Base-by-base conservation (phyloP, 1,139 yeast genomes). In the Suhomyces taliae region DNA sequence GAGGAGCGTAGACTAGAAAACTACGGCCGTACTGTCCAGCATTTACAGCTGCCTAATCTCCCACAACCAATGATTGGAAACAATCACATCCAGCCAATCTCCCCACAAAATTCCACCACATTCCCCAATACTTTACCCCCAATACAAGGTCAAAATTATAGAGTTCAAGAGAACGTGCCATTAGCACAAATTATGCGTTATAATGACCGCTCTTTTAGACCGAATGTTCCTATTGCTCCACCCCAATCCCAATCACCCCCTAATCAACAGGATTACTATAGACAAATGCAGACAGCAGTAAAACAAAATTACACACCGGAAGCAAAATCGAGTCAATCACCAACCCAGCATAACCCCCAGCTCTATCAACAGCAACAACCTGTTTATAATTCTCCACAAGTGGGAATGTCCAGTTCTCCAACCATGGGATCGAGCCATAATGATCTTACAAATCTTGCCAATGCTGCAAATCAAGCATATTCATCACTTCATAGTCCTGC, bases 131-230 rank as follows among this genome's bases (percentile, higher is more conserved):
- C 33, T n/a, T 27, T 27, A 19, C 33, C 40, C 8, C 40, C 34
- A n/a, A 27, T 27, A 2, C 40, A 27, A 14, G 29, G n/a, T 10
- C 35, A 10, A 7, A 32, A 19, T 19, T 29, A 29, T 29, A 31
- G 40, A 32, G 7, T 38, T 8, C 31, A 38, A 12, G 40, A 38
- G 27, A 38, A 38, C 27, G 8, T 38, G 27, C 40, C 40, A 10
- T 38, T 38, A 15, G 35, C 40, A 6, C 40, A 38, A 15, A 31
- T 38, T 8, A 9, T 32, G 35, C 36, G 12, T 9, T 29, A 29
- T 6, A 29, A 9, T 29, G 32, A 29, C 7, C 9, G 32, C 2
- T 6, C 32, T 5, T 29, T 3, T 3, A 9, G 32, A 29, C 32
- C 32, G 2, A 29, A 29, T 29, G 32, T 29, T 3, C 7, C 32